Evolutionary conservation across 106 monocot genomes (phyloP).

Genomic region (Iris macrosiphon): DNA sequence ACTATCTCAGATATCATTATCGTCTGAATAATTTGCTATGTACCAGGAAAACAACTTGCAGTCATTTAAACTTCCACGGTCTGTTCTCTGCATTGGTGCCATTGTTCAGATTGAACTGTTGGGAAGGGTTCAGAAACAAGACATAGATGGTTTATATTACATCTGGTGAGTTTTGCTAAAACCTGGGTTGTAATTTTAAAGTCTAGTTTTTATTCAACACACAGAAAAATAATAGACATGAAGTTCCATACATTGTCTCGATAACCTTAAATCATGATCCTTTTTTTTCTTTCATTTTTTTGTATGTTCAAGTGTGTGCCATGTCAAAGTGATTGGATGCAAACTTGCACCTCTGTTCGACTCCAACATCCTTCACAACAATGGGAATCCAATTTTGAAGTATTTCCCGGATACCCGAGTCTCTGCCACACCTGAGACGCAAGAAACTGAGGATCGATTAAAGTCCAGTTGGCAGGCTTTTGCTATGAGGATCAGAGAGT

Average conservation of each 20-base stretch:
- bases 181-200: no score
- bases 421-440: background rate
- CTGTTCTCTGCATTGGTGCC: conserved; percentile 72
- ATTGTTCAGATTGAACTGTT: conserved; percentile 65
- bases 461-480: conserved; percentile 1
- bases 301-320: conserved; percentile 25
- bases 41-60: conserved; percentile 65
- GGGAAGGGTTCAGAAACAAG: conserved; percentile 72
- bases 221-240: no score
- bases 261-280: no score
- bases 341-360: conserved; percentile 23
- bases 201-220: no score
- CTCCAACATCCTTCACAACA: conserved; percentile 6
- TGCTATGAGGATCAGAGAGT: conserved; percentile 2
- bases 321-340: conserved; percentile 27
- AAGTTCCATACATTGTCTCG: no score
- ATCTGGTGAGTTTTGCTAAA: conserved; percentile 38
- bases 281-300: background rate
- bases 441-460: background rate
- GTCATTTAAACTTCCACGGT: conserved; percentile 75
- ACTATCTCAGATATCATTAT: background rate
- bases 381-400: conserved; percentile 6
- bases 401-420: conserved; percentile 12
- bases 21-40: background rate
- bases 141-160: conserved; percentile 49